A percentile compares a stretch with the other conserved stretches of the same genome.
These are phyloP conservation scores for Blastosporella zonata DNA, from an alignment of 1,284 basidiomycete species.

Conservation along the genomic window DNA sequence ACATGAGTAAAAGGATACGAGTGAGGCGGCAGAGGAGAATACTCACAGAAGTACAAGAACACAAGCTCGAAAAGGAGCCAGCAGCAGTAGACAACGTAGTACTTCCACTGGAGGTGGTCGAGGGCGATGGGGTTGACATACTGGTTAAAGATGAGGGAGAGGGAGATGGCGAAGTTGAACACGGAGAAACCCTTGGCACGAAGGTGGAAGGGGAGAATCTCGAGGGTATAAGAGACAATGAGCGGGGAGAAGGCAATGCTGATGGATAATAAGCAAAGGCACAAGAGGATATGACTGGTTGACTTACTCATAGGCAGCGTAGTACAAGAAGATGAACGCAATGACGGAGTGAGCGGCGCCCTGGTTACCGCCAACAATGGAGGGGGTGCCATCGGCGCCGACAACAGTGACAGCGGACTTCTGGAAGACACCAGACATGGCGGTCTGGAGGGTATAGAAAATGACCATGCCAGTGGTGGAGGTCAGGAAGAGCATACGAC, in stretches of 20 bases:
- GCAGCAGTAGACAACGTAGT: slow-evolving; percentile 64
- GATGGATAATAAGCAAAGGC: slow-evolving; percentile 1
- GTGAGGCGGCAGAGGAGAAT: not conserved
- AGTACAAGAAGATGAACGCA: slow-evolving; percentile 76
- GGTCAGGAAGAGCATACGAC: not conserved
- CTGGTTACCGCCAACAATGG: slow-evolving; percentile 21
- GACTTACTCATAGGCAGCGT: slow-evolving; percentile 59
- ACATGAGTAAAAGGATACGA: slow-evolving; percentile 1
- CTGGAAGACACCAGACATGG: slow-evolving; percentile 38
- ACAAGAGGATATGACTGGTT: slow-evolving; percentile 13
- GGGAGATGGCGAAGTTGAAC: slow-evolving; percentile 63
- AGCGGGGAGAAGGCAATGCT: slow-evolving; percentile 72
- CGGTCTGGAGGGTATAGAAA: not conserved
- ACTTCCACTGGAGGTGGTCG: slow-evolving; percentile 57
- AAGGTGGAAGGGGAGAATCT: slow-evolving; percentile 67
- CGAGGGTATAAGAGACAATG: slow-evolving; percentile 71
- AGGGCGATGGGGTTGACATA: slow-evolving; percentile 76
- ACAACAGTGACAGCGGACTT: slow-evolving; percentile 23
- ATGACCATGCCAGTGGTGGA: not conserved
- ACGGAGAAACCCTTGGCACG: slow-evolving; percentile 78
- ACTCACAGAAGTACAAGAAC: slow-evolving; percentile 57
- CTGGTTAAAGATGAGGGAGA: slow-evolving; percentile 75
- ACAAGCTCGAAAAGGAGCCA: slow-evolving; percentile 63
- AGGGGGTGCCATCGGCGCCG: not conserved
- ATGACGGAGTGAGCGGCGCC: slow-evolving; percentile 64